Percentiles rank a stretch among this genome's conserved stretches.
phyloP scores from a whole-genome alignment of 2,329 filamentous ascomycete genomes.

The Cordyceps pruinosa region DNA sequence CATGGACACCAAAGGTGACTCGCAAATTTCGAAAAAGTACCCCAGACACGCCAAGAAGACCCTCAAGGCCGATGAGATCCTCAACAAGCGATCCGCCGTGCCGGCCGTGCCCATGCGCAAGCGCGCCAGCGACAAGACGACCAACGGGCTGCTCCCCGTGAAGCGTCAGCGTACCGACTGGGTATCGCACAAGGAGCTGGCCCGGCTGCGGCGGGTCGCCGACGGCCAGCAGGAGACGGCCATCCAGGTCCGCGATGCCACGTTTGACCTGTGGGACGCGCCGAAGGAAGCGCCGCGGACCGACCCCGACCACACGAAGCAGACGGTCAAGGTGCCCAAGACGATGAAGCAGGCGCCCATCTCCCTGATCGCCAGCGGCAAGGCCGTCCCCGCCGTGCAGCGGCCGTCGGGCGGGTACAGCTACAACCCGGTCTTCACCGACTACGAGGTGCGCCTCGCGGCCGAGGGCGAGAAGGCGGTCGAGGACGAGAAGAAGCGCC shows the following conservation, averaged over 20 bases:
- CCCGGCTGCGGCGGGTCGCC: constrained; percentile 70
- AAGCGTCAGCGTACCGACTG: constrained; percentile 75
- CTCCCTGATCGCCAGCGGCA: constrained; percentile 76
- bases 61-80: constrained; percentile 86
- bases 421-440: constrained; percentile 84
- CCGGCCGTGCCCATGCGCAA: constrained; percentile 75
- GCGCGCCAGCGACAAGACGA: constrained; percentile 60
- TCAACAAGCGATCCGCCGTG: constrained; percentile 74
- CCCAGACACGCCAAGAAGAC: constrained; percentile 64
- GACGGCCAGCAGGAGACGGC: constrained; percentile 58
- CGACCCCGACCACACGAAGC: constrained; percentile 58
- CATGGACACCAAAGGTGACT: constrained; percentile 68
- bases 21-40: constrained; percentile 55
- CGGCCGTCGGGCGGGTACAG: constrained; percentile 77
- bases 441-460: constrained; percentile 72
- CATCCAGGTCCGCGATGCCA: constrained; percentile 51
- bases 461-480: constrained; percentile 73
- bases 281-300: constrained; percentile 29
- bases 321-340: constrained; percentile 62
- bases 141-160: constrained; percentile 62
- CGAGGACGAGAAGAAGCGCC: constrained; percentile 67
- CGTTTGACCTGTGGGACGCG: constrained; percentile 73
- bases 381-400: constrained; percentile 67
- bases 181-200: constrained; percentile 78
- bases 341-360: constrained; percentile 72